Evolutionary conservation across 176 grass and related monocot genomes (phyloP).

Genomic region (Phragmites australis): DNA sequence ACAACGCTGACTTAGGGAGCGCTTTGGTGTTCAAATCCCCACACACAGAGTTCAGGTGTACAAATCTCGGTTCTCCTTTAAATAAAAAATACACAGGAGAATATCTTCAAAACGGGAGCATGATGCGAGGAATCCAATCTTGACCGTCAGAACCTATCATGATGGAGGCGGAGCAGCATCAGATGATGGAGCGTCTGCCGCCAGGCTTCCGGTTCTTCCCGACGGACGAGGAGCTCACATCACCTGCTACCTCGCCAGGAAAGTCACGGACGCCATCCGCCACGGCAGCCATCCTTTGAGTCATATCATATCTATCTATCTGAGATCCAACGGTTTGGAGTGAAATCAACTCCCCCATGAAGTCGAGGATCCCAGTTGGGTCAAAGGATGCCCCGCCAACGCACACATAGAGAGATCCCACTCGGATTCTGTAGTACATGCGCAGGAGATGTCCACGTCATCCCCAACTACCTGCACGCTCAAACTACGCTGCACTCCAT

Average conservation of each 20-base stretch:
- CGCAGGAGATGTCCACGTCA: background rate
- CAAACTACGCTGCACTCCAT: background rate
- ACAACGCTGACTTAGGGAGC: too few relatives aligned
- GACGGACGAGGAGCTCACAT: conserved; percentile 66
- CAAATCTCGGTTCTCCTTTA: background rate
- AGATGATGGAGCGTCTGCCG: conserved; percentile 35
- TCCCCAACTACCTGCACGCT: background rate
- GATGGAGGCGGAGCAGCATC: background rate
- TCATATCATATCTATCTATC: too few relatives aligned
- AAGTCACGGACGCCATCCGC: conserved; percentile 46
- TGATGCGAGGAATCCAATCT: too few relatives aligned
- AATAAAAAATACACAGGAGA: background rate
- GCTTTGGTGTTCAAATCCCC: too few relatives aligned
- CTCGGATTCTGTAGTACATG: background rate
- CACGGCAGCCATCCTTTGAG: conserved; percentile 39
- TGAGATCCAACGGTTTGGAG: too few relatives aligned
- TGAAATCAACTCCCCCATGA: too few relatives aligned
- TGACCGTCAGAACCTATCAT: background rate
- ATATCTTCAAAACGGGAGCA: background rate
- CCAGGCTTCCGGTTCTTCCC: conserved; percentile 70
- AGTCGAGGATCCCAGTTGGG: too few relatives aligned
- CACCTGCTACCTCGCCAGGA: conserved; percentile 60
- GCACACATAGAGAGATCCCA: background rate
- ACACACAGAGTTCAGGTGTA: background rate
- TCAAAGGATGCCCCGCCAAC: too few relatives aligned